phyloP scores from a whole-genome alignment of 108 stramenopile species.

The Pseudonitzschia multistriata region DNA sequence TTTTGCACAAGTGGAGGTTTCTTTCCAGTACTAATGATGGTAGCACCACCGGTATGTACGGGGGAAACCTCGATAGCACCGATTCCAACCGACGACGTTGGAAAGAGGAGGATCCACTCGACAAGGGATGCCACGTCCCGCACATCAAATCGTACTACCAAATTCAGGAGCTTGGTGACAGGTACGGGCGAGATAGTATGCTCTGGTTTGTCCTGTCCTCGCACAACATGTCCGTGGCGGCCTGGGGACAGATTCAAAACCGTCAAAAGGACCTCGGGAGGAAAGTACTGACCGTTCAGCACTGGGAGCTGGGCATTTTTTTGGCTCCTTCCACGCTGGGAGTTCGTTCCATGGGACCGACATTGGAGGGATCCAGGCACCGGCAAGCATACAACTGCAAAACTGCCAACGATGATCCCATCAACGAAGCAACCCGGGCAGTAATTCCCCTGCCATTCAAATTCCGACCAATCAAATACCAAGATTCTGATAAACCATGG shows the following conservation, averaged over 20 bases:
- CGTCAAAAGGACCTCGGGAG: neutral
- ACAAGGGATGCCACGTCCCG: slow-evolving; percentile 52
- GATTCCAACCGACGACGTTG: neutral
- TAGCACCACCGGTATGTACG: slow-evolving; percentile 3
- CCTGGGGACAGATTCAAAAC: slow-evolving; percentile 70
- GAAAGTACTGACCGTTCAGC: slow-evolving; percentile 40
- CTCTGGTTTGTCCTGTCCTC: slow-evolving; percentile 63
- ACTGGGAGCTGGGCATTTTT: slow-evolving; percentile 80
- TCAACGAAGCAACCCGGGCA: neutral
- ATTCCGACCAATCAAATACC: slow-evolving; percentile 29
- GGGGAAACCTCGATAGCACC: slow-evolving; percentile 19
- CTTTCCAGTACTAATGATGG: neutral
- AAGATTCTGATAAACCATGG: slow-evolving; percentile 37
- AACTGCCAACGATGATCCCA: neutral
- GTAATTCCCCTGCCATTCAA: slow-evolving; percentile 43
- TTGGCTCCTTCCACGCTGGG: slow-evolving; percentile 50
- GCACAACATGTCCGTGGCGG: slow-evolving; percentile 77
- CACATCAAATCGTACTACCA: slow-evolving; percentile 80
- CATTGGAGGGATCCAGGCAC: neutral
- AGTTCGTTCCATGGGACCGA: slow-evolving; percentile 21
- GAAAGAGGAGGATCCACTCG: slow-evolving; percentile 9
- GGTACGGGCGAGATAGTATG: slow-evolving; percentile 21
- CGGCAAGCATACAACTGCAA: neutral
- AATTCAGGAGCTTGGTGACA: neutral
- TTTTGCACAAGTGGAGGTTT: slow-evolving; percentile 54